A percentile compares a stretch with the other conserved stretches of the same genome.
Evolutionary conservation across 352 stramenopile genomes (phyloP).

Genomic region (Lagenidium sp.): DNA sequence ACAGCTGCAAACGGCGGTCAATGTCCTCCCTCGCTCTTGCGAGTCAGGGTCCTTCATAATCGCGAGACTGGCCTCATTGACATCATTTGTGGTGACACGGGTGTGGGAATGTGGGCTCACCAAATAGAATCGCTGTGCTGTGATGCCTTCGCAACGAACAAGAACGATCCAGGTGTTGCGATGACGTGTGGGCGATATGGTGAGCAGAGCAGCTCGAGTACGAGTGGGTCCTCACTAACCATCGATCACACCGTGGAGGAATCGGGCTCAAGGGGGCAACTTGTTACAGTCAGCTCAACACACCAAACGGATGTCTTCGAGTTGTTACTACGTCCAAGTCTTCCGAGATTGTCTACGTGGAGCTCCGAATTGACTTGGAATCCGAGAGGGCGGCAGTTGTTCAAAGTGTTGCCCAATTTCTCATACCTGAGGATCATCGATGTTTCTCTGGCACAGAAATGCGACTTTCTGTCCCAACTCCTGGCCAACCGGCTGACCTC

Average conservation of each 20-base stretch:
- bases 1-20: too few species aligned
- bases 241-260: slow-evolving; percentile 15
- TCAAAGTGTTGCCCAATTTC: slow-evolving; percentile 47
- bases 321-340: slow-evolving; percentile 56
- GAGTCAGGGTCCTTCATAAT: slow-evolving; percentile 27
- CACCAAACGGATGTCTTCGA: slow-evolving; percentile 26
- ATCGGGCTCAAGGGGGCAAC: slow-evolving; percentile 69
- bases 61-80: slow-evolving; percentile 40
- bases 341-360: slow-evolving; percentile 50
- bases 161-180: slow-evolving; percentile 3
- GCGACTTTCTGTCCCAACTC: slow-evolving; percentile 45
- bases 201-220: neutral
- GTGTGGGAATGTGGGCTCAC: slow-evolving; percentile 54
- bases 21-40: too few species aligned
- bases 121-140: slow-evolving; percentile 59
- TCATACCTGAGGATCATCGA: slow-evolving; percentile 44
- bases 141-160: slow-evolving; percentile 65
- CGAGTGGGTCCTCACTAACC: neutral
- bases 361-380: slow-evolving; percentile 56
- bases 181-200: slow-evolving; percentile 60
- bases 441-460: slow-evolving; percentile 78
- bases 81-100: slow-evolving; percentile 70
- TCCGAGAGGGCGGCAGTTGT: slow-evolving; percentile 52
- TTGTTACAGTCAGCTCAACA: slow-evolving; percentile 59
- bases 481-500: slow-evolving; percentile 15